Percentiles rank a stretch among this genome's conserved stretches.
phyloP scores from a whole-genome alignment of 2,329 filamentous ascomycete genomes.

The Pseudogymnoascus sp. region DNA sequence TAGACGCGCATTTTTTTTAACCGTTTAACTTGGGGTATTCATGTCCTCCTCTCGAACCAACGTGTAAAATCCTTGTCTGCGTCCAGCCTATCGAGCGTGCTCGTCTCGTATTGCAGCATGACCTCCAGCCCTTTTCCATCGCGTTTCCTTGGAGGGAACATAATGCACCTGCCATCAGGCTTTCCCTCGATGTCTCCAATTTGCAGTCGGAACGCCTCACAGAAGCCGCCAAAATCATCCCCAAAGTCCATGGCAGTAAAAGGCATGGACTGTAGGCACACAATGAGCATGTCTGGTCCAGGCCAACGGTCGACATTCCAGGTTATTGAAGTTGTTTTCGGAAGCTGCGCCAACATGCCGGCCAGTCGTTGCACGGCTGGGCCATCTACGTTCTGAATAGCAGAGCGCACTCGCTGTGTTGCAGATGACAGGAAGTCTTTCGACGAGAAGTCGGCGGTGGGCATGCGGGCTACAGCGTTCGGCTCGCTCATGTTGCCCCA shows the following conservation, averaged over 20 bases:
- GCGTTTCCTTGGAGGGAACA: not conserved
- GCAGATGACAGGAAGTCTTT: not conserved
- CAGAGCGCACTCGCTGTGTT: not conserved
- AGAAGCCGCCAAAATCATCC: not conserved
- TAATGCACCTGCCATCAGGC: conserved; percentile 7
- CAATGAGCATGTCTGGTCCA: conserved; percentile 10
- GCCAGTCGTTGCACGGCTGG: not conserved
- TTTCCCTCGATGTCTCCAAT: conserved; percentile 7
- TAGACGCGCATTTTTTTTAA: not conserved
- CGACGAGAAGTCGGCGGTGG: not conserved
- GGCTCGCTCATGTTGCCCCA: conserved; percentile 9
- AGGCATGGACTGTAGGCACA: not conserved
- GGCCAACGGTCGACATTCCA: conserved; percentile 10
- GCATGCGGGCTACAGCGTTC: conserved; percentile 3
- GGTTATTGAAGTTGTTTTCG: conserved; percentile 1
- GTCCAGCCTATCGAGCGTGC: not conserved
- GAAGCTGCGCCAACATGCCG: not conserved
- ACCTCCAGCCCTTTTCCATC: conserved; percentile 3
- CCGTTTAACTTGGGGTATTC: not conserved
- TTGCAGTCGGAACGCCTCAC: not conserved
- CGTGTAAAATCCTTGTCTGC: not conserved
- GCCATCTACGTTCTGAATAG: not conserved
- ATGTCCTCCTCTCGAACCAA: conserved; percentile 1
- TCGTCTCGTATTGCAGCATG: not conserved
- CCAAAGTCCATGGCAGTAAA: not conserved